Conservation (phyloP, 495 filamentous ascomycete genomes). For the Cercophora sp. region DNA sequence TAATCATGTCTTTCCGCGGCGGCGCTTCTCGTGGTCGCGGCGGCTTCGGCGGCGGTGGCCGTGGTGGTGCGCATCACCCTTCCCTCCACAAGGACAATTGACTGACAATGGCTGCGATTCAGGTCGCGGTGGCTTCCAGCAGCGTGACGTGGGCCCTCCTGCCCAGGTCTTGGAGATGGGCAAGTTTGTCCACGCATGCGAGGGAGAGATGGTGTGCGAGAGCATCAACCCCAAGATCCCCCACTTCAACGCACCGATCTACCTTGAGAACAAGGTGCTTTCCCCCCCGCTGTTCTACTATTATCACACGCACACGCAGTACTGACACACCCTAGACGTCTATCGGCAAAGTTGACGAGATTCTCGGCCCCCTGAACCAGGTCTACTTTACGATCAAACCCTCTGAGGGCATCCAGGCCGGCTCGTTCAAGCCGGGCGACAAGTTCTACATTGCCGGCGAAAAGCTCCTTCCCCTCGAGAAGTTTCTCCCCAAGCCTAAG, state of each 20-base stretch:
- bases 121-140: constrained; percentile 53
- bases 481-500: constrained; percentile 95
- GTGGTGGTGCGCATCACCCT: constrained; percentile 11
- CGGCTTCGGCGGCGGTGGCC: constrained; percentile 21
- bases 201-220: constrained; percentile 95
- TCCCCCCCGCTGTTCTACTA: too few species aligned
- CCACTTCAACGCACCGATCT: constrained; percentile 98
- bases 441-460: constrained; percentile 94
- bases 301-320: too few species aligned
- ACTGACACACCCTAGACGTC: too few species aligned
- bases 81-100: neutral
- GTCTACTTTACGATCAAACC: constrained; percentile 98
- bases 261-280: constrained; percentile 90
- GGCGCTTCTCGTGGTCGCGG: constrained; percentile 28
- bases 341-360: constrained; percentile 91
- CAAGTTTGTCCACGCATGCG: constrained; percentile 84
- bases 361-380: constrained; percentile 91
- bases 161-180: constrained; percentile 71
- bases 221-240: constrained; percentile 92
- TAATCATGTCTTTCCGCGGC: constrained; percentile 30
- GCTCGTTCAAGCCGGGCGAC: constrained; percentile 91
- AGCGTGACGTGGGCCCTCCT: constrained; percentile 52
- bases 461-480: constrained; percentile 90
- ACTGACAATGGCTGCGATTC: neutral
- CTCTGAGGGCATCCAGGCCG: constrained; percentile 86